Base-by-base conservation (phyloP, 2,329 filamentous ascomycete species). In the Chalaropsis thielavioides region DNA sequence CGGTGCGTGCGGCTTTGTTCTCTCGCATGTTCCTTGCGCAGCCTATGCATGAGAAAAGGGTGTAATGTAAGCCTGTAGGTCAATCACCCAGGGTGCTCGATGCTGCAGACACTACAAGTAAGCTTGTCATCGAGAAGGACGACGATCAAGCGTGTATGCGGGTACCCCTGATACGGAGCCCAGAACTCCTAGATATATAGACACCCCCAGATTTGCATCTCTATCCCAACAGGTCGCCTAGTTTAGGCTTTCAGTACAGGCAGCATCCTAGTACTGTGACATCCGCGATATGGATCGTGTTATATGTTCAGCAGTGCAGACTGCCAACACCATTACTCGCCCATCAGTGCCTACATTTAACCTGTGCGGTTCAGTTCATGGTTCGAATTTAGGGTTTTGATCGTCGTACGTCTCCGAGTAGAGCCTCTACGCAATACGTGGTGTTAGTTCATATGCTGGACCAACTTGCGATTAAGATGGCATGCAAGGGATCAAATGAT, bases 181-280 rank as follows among this genome's bases (percentile, higher is more conserved):
- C 27, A 51, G 7, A 15, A 51, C 40, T 63, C 64, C 64, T 66
- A 63, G 27, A 63, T 49, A 66, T 27, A 66, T 60, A 66, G 60
- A 63, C 60, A 59, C 64, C 49, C 60, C 64, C 35, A 49, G 61
- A 38, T 31, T 58, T 63, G 31, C 38, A 54, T 43, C 46, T 35
- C 51, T 51, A 59, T 60, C 40, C 64, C 22, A 63, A 40, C 11
- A 51, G 40, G 43, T 51, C 17, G n/a, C 31, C 22, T 60, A 59
- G 63, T 17, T 44, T 24, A 15, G 22, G 22, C 40, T 62, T 56
- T 13, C 4, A 31, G 27, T 11, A 2, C 51, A 27, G 1, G 27
- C 51, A 56, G 19, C 3, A 56, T 19, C 15, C 51, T 1, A 35
- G 27, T 1, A 51, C n/a, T 3, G n/a, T 19, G 11, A n/a, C 46